Evolutionary conservation across 257 asterid genomes (phyloP).

Genomic region (Scutellaria minor): DNA sequence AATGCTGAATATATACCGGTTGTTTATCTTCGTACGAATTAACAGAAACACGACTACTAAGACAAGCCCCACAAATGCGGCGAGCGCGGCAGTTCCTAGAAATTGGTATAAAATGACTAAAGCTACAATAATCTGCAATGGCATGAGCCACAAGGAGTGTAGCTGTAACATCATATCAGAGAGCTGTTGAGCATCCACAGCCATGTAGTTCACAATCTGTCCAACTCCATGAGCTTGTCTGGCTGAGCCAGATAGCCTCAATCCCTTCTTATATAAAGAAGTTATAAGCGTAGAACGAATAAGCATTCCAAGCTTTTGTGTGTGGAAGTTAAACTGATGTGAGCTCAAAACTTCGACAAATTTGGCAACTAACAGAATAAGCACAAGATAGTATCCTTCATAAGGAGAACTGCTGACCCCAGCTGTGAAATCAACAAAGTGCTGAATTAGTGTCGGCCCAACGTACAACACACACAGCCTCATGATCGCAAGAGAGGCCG

Average conservation of each 20-base stretch:
- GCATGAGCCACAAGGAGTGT: slow-evolving; percentile 85
- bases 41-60: slow-evolving; percentile 57
- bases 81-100: slow-evolving; percentile 62
- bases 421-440: slow-evolving; percentile 71
- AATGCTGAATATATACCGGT: slow-evolving; percentile 65
- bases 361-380: slow-evolving; percentile 61
- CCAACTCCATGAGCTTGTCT: slow-evolving; percentile 93
- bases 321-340: slow-evolving; percentile 85
- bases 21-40: slow-evolving; percentile 48
- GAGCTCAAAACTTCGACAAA: slow-evolving; percentile 79
- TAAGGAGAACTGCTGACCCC: slow-evolving; percentile 59
- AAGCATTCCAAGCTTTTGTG: slow-evolving; percentile 87
- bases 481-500: slow-evolving; percentile 71
- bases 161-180: slow-evolving; percentile 96
- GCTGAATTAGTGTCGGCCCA: slow-evolving; percentile 79
- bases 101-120: slow-evolving; percentile 62
- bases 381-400: slow-evolving; percentile 83
- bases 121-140: slow-evolving; percentile 74
- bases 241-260: slow-evolving; percentile 80
- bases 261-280: slow-evolving; percentile 77
- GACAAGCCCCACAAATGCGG: slow-evolving; percentile 57
- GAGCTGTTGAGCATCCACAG: slow-evolving; percentile 95
- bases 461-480: slow-evolving; percentile 81
- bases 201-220: slow-evolving; percentile 94
- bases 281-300: slow-evolving; percentile 83